Conservation (phyloP, 176 grass and related monocot genomes). For the Poa pratensis region DNA sequence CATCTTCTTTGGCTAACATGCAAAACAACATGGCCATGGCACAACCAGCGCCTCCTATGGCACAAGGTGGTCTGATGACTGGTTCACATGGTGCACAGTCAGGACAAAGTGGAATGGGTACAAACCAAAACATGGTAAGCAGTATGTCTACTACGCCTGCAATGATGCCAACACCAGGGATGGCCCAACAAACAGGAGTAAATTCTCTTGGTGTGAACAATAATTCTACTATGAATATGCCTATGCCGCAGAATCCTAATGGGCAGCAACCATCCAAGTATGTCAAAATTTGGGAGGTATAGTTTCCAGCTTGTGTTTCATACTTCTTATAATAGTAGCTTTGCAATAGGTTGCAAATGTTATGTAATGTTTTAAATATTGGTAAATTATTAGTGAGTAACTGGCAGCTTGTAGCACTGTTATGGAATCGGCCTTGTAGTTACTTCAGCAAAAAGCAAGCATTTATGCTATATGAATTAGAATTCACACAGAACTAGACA, state of each 20-base stretch:
- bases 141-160: constrained; percentile 63
- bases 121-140: constrained; percentile 73
- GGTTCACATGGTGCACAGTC: constrained; percentile 77
- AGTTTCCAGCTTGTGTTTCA: constrained; percentile 24
- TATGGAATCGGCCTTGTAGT: not conserved
- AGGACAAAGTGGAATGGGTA: constrained; percentile 73
- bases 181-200: constrained; percentile 69
- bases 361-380: not conserved
- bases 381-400: not conserved
- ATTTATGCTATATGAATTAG: constrained; percentile 19
- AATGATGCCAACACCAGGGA: constrained; percentile 94
- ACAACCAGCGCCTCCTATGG: constrained; percentile 59
- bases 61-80: constrained; percentile 64
- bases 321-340: constrained; percentile 6
- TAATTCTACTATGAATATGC: constrained; percentile 79
- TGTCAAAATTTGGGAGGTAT: constrained; percentile 99
- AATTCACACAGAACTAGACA: not conserved
- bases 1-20: constrained; percentile 61
- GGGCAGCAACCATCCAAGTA: constrained; percentile 86
- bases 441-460: not conserved
- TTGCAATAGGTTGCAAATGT: constrained; percentile 33
- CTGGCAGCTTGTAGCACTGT: not conserved
- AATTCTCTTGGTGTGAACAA: constrained; percentile 73
- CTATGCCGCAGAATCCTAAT: constrained; percentile 67
- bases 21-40: constrained; percentile 70